Percentiles rank a stretch among this genome's conserved stretches.
Conservation (phyloP, 208 protist species). For the Blastocrithidia nonstop region DNA sequence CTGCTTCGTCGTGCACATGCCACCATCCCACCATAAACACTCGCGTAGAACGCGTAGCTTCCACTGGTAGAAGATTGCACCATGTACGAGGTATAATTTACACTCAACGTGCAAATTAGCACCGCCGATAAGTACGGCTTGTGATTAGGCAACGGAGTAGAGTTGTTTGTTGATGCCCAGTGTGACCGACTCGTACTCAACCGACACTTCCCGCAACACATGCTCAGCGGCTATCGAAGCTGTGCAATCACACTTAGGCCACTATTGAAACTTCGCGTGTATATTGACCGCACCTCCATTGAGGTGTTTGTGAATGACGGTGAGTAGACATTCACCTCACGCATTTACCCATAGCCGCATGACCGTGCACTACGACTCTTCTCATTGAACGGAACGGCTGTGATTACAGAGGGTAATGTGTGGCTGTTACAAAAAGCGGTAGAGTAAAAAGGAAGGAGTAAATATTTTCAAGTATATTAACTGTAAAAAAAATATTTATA, state of each 20-base stretch:
- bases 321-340: slow-evolving; percentile 15
- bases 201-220: slow-evolving; percentile 42
- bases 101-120: slow-evolving; percentile 18
- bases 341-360: slow-evolving; percentile 21
- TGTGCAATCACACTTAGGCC: slow-evolving; percentile 16
- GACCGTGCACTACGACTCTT: slow-evolving; percentile 21
- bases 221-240: slow-evolving; percentile 33
- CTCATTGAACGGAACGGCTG: slow-evolving; percentile 14
- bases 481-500: no score
- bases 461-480: no score
- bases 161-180: slow-evolving; percentile 36
- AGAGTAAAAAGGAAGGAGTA: slow-evolving; percentile 2
- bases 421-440: slow-evolving; percentile 14
- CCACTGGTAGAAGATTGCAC: slow-evolving; percentile 17
- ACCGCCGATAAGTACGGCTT: slow-evolving; percentile 36
- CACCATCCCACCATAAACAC: slow-evolving; percentile 8
- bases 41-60: slow-evolving; percentile 9
- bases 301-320: slow-evolving; percentile 46
- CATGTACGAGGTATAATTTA: slow-evolving; percentile 19
- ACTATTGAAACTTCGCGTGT: slow-evolving; percentile 25
- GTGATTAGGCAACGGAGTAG: slow-evolving; percentile 26
- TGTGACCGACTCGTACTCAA: slow-evolving; percentile 22
- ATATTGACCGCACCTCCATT: slow-evolving; percentile 27
- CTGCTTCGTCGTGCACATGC: slow-evolving; percentile 12
- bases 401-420: slow-evolving; percentile 13